Conservation (phyloP, 768 basidiomycete genomes). For the Boletus coccyginus region DNA sequence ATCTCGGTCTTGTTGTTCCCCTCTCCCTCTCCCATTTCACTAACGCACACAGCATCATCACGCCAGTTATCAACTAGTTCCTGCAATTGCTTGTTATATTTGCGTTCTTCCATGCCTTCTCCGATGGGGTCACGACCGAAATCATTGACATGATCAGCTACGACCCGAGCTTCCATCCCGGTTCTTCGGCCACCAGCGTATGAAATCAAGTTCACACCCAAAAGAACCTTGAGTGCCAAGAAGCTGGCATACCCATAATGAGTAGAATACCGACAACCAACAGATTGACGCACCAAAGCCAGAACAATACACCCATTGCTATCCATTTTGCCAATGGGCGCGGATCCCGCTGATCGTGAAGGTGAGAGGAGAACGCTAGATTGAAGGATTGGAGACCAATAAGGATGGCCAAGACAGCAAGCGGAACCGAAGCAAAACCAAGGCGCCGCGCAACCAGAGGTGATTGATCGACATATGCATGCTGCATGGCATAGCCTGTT, state of each 20-base stretch:
- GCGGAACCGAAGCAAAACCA: conserved; percentile 89
- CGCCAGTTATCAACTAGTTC: conserved; percentile 61
- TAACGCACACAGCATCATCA: conserved; percentile 64
- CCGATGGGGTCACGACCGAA: conserved; percentile 91
- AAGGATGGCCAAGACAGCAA: conserved; percentile 79
- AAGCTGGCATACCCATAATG: conserved; percentile 43
- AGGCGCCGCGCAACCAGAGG: conserved; percentile 91
- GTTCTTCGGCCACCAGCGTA: conserved; percentile 74
- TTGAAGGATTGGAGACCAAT: conserved; percentile 71
- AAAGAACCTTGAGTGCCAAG: conserved; percentile 86
- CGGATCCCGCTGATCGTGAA: conserved; percentile 39
- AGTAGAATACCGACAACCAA: conserved; percentile 5
- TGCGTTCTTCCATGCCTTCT: conserved; percentile 84
- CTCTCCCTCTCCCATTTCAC: conserved; percentile 69
- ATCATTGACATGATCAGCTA: conserved; percentile 77
- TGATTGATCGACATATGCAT: conserved; percentile 92
- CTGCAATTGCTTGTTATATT: conserved; percentile 81
- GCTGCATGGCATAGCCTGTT: conserved; percentile 39
- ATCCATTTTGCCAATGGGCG: conserved; percentile 56
- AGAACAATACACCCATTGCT: conserved; percentile 63
- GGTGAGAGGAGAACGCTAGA: conserved; percentile 53
- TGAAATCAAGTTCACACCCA: conserved; percentile 83
- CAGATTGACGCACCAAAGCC: conserved; percentile 73
- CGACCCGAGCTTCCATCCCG: conserved; percentile 75
- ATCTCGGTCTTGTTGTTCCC: conserved; percentile 16